phyloP scores from a whole-genome alignment of 176 grass and related monocot genomes.

The Sorghum bicolor region DNA sequence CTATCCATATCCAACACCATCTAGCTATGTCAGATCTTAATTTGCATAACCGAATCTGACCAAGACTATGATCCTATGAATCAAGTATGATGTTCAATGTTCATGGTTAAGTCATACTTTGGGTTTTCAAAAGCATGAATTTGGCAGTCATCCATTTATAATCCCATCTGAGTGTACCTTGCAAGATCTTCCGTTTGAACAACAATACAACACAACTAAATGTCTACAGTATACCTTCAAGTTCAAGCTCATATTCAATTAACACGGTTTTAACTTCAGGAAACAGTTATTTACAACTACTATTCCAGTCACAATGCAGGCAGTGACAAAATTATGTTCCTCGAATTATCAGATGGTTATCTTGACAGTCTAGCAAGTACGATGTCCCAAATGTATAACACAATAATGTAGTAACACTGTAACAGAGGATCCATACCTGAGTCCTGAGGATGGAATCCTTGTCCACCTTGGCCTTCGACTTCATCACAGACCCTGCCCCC shows the following conservation, averaged over 20 bases:
- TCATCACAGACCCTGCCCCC: conserved; percentile 18
- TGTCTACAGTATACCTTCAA: not conserved
- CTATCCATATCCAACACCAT: not conserved
- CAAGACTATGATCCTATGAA: not conserved
- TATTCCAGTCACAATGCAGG: not conserved
- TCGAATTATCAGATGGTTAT: not conserved
- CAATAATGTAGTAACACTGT: not conserved
- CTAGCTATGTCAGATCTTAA: not conserved
- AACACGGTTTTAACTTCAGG: not conserved
- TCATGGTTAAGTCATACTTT: not conserved
- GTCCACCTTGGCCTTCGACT: conserved; percentile 52
- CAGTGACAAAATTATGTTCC: not conserved
- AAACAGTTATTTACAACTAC: not conserved
- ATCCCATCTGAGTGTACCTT: not conserved
- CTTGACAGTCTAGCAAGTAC: not conserved
- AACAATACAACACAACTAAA: not conserved
- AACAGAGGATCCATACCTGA: conserved; percentile 59
- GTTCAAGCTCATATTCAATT: not conserved
- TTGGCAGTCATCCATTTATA: not conserved
- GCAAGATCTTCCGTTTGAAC: not conserved
- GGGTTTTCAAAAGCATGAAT: not conserved
- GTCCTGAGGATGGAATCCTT: conserved; percentile 62
- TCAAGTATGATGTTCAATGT: not conserved
- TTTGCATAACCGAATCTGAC: not conserved
- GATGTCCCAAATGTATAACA: not conserved